phyloP scores from a whole-genome alignment of 192 early-diverging fungal species.

The Umbelopsis isabellina region DNA sequence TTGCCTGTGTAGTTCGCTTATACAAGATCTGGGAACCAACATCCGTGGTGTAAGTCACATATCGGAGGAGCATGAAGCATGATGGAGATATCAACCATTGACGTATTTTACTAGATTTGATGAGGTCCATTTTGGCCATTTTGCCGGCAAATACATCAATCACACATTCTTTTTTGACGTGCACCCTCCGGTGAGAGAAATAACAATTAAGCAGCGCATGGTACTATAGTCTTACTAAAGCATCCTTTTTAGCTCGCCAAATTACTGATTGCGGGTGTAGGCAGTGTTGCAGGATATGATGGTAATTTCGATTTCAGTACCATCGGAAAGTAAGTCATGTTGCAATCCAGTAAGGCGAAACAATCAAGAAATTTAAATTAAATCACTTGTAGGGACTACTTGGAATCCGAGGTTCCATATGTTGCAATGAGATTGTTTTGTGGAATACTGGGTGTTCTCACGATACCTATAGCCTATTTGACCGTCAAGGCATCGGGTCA shows the following conservation, averaged over 20 bases:
- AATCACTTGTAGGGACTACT: slow-evolving; percentile 66
- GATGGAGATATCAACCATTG: not conserved
- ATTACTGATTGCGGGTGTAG: slow-evolving; percentile 49
- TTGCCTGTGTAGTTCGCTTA: slow-evolving; percentile 46
- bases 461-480: slow-evolving; percentile 80
- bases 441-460: slow-evolving; percentile 74
- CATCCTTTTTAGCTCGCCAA: slow-evolving; percentile 33
- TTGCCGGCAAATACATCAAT: slow-evolving; percentile 81
- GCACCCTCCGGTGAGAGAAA: slow-evolving; percentile 87
- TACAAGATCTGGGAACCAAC: slow-evolving; percentile 46
- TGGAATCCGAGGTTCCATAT: slow-evolving; percentile 84
- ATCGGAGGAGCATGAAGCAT: not conserved
- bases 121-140: slow-evolving; percentile 97
- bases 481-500: slow-evolving; percentile 82
- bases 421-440: slow-evolving; percentile 77
- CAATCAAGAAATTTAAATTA: not conserved
- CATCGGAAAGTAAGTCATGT: slow-evolving; percentile 70
- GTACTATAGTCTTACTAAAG: not conserved
- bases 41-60: slow-evolving; percentile 53
- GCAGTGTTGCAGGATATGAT: slow-evolving; percentile 83
- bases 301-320: slow-evolving; percentile 89
- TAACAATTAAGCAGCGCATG: not conserved
- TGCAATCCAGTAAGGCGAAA: not conserved
- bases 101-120: slow-evolving; percentile 70
- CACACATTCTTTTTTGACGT: slow-evolving; percentile 91